phyloP scores from a whole-genome alignment of 2,329 filamentous ascomycete species.

The Fusarium palustre region DNA sequence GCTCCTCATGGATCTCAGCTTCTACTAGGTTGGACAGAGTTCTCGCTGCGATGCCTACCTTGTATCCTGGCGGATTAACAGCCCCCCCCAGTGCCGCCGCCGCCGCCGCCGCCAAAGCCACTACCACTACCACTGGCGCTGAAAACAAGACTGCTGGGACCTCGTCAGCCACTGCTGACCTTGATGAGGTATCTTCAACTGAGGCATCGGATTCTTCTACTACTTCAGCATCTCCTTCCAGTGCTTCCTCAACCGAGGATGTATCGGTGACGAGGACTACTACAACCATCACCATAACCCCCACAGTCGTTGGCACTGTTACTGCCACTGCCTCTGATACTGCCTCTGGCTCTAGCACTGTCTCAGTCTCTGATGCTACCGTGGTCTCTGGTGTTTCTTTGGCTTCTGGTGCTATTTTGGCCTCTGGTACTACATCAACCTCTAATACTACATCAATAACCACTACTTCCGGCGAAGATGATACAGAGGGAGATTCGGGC shows the following conservation, averaged over 20 bases:
- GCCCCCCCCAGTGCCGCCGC: neutral
- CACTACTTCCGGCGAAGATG: neutral
- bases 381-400: neutral
- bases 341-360: neutral
- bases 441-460: neutral
- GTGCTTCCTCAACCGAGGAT: neutral
- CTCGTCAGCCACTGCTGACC: neutral
- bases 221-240: neutral
- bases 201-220: neutral
- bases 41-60: constrained; percentile 1
- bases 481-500: neutral
- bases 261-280: constrained; percentile 5
- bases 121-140: neutral
- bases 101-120: neutral
- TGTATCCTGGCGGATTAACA: constrained; percentile 7
- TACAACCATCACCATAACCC: constrained; percentile 15
- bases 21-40: constrained; percentile 16
- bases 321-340: too few species aligned
- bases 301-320: too few species aligned
- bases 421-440: neutral
- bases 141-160: neutral
- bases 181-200: neutral
- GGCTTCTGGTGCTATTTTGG: neutral
- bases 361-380: neutral
- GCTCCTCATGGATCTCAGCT: constrained; percentile 5